Conservation (phyloP, 495 filamentous ascomycete genomes). For the Neurospora cerealis region DNA sequence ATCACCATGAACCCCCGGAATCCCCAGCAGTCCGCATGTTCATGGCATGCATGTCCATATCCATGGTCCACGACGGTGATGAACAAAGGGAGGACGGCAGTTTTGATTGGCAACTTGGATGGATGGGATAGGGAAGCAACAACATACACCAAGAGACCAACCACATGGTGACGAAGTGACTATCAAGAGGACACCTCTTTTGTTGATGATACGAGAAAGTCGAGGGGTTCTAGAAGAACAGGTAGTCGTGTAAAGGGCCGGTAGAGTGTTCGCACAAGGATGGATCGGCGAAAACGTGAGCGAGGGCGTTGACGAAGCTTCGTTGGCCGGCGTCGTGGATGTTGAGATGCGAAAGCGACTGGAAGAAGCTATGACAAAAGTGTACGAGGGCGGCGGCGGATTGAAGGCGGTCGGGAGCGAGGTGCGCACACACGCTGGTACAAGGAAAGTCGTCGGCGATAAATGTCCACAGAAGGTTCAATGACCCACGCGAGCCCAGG, state of each 20-base stretch:
- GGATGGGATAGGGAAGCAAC: background rate
- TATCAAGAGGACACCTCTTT: background rate
- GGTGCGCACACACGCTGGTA: background rate
- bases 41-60: slow-evolving; percentile 5
- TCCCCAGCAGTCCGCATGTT: background rate
- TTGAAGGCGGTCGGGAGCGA: background rate
- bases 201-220: background rate
- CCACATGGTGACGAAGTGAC: slow-evolving; percentile 60
- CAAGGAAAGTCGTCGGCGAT: background rate
- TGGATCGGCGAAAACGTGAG: background rate
- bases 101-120: background rate
- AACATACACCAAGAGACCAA: slow-evolving; percentile 91
- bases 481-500: background rate
- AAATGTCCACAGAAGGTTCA: background rate
- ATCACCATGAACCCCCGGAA: background rate
- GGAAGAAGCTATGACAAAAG: background rate
- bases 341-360: background rate
- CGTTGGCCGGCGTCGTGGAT: background rate
- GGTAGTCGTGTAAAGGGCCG: background rate
- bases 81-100: background rate
- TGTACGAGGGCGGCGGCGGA: background rate
- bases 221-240: background rate
- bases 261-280: background rate
- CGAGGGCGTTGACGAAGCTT: background rate
- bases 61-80: background rate